Conservation (phyloP, 495 filamentous ascomycete species). For the Aspergillus cristatus region DNA sequence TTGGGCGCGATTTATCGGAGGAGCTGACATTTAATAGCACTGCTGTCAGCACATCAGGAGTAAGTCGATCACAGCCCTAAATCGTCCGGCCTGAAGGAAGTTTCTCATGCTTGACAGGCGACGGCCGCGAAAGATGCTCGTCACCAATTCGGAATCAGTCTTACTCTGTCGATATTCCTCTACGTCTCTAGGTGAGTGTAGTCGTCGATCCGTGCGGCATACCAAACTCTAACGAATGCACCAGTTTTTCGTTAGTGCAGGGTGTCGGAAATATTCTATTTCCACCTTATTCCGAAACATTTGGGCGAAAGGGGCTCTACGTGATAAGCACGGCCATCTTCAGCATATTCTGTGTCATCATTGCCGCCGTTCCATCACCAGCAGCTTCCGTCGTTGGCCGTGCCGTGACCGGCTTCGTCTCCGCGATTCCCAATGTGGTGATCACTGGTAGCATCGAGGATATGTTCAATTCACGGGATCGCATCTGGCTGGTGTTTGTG, state of each 20-base stretch:
- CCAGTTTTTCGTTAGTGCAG: constrained; percentile 42
- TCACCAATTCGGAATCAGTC: constrained; percentile 19
- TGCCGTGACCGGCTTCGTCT: constrained; percentile 36
- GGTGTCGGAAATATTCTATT: constrained; percentile 40
- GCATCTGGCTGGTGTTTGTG: constrained; percentile 41
- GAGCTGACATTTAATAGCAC: constrained; percentile 18
- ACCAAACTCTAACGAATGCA: not conserved
- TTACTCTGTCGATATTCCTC: constrained; percentile 25
- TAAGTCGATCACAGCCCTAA: constrained; percentile 13
- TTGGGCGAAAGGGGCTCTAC: constrained; percentile 43
- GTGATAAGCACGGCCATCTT: constrained; percentile 35
- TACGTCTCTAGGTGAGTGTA: constrained; percentile 28
- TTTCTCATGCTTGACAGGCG: constrained; percentile 20
- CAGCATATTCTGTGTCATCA: constrained; percentile 31
- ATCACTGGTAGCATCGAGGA: constrained; percentile 46
- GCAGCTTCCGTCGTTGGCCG: constrained; percentile 32
- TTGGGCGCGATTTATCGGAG: not conserved
- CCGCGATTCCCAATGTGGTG: constrained; percentile 42
- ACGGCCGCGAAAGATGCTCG: constrained; percentile 24
- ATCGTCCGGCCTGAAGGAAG: too few relatives aligned
- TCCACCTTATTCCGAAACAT: constrained; percentile 43
- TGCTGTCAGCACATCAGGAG: constrained; percentile 32
- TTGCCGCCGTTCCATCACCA: constrained; percentile 29
- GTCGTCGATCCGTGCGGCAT: not conserved
- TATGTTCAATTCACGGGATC: constrained; percentile 36